These are phyloP conservation scores for Insectozyma bohioensis DNA, from an alignment of 1,139 yeast species.

Conservation along the genomic window DNA sequence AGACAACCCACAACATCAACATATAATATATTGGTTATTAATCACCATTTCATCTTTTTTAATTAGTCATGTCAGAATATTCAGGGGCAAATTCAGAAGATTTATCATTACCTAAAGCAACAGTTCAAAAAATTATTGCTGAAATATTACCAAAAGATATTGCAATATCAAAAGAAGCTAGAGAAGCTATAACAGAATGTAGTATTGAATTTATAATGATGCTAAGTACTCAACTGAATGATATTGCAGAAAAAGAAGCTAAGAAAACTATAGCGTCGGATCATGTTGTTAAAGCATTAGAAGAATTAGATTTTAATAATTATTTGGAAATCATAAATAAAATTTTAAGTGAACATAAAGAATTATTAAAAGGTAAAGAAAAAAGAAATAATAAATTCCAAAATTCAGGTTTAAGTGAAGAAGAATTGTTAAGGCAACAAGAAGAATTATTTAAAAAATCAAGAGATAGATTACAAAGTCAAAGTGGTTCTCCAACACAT, in stretches of 20 bases:
- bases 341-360: slow-evolving; percentile 84
- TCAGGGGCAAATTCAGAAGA: slow-evolving; percentile 39
- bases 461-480: slow-evolving; percentile 64
- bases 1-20: too few relatives aligned
- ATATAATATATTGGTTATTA: too few relatives aligned
- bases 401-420: slow-evolving; percentile 88
- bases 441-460: slow-evolving; percentile 91
- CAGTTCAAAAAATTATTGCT: slow-evolving; percentile 91
- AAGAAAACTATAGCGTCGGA: slow-evolving; percentile 97
- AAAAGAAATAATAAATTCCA: slow-evolving; percentile 91
- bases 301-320: slow-evolving; percentile 82
- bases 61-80: slow-evolving; percentile 35
- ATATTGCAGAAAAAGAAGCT: slow-evolving; percentile 93
- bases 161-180: slow-evolving; percentile 87
- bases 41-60: too few relatives aligned
- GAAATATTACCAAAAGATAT: slow-evolving; percentile 87
- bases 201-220: slow-evolving; percentile 96
- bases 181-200: slow-evolving; percentile 94
- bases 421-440: slow-evolving; percentile 87
- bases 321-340: slow-evolving; percentile 82
- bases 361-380: slow-evolving; percentile 82
- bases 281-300: slow-evolving; percentile 88
- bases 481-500: slow-evolving; percentile 14
- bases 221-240: slow-evolving; percentile 88
- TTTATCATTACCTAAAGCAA: slow-evolving; percentile 62